Base-by-base conservation (phyloP, 148 eudicot species). In the Pharnaceum exiguum region DNA sequence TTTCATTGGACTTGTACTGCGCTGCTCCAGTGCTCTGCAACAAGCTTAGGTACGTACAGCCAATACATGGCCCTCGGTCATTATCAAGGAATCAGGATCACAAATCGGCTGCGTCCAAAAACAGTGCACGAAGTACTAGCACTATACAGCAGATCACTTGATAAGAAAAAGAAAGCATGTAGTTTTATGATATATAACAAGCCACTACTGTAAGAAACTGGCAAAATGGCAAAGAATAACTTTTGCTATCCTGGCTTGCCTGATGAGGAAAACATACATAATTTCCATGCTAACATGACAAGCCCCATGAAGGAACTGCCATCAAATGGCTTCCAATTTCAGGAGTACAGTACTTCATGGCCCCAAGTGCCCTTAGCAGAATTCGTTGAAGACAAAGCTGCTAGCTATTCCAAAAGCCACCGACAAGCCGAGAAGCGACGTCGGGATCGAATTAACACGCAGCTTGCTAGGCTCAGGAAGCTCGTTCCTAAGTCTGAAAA, bases 401-500 rank as follows among this genome's bases (percentile, higher is more conserved):
- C 66, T 17, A 54, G 69, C 12, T 37, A 49, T 40, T 76, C 86
- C 26, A 74, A 79, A 52, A 93, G 84, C 78, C 99, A 93, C 71
- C 74, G 96, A 53, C 87, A 83, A 59, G 99, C 99, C 1, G 99
- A 93, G 80, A 93, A 93, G 70, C 71, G 96, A 5, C 90, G 99
- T 16, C 69, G 99, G 39, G 96, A 85, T 49, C 69, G 99, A 63
- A 93, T 93, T 24, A 93, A 89, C 69, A 75, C 79, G 2, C 99
- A 89, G 73, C 99, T 93, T 66, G 55, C 91, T 1, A 80, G 76
- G 67, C 89, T 93, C 36, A 74, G 95, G 73, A 85, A 84, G 59
- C 80, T 85, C 2, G 69, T 93, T 64, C 95, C 99, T 17, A 74
- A 51, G 66, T 93, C 99, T 31, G 96, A 93, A 7, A 93, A 93